Evolutionary conservation across 306 rosid genomes (phyloP).

Genomic region (Cicer cuneatum): DNA sequence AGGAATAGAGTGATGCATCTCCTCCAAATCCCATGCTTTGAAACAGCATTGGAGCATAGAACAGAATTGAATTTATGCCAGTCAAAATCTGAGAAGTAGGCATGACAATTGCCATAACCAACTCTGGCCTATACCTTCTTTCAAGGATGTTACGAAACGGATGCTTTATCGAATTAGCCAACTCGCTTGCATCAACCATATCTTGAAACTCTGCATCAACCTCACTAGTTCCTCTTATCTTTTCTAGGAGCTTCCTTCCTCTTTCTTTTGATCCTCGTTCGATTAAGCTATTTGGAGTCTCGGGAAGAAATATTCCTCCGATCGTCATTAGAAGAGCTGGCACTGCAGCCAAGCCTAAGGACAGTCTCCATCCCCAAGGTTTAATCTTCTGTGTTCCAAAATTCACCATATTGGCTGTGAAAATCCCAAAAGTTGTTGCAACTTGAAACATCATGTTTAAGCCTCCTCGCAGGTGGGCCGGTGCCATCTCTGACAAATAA

Average conservation of each 20-base stretch:
- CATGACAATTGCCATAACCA: constrained; percentile 88
- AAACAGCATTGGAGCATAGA: constrained; percentile 87
- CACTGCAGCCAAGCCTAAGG: constrained; percentile 77
- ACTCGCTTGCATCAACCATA: constrained; percentile 79
- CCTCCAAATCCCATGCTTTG: constrained; percentile 86
- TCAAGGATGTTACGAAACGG: constrained; percentile 81
- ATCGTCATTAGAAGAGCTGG: constrained; percentile 81
- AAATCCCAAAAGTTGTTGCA: constrained; percentile 88
- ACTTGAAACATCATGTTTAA: constrained; percentile 95
- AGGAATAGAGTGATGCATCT: constrained; percentile 80
- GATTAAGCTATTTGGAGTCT: constrained; percentile 91
- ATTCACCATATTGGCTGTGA: constrained; percentile 88
- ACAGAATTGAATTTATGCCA: constrained; percentile 86
- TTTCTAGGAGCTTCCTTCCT: constrained; percentile 71
- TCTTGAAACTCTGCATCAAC: constrained; percentile 88
- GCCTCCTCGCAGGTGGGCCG: constrained; percentile 88
- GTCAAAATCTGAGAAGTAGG: constrained; percentile 89
- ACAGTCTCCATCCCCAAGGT: constrained; percentile 96
- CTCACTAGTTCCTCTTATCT: constrained; percentile 69
- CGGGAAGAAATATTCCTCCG: constrained; percentile 84
- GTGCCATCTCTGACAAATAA: constrained; percentile 94
- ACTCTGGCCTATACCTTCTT: constrained; percentile 71
- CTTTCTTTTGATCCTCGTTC: constrained; percentile 65
- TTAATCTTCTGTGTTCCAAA: constrained; percentile 77
- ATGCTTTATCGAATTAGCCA: constrained; percentile 65